A percentile compares a stretch with the other conserved stretches of the same genome.
Conservation (phyloP, 495 filamentous ascomycete species). For the Aspergillus funiculosus region DNA sequence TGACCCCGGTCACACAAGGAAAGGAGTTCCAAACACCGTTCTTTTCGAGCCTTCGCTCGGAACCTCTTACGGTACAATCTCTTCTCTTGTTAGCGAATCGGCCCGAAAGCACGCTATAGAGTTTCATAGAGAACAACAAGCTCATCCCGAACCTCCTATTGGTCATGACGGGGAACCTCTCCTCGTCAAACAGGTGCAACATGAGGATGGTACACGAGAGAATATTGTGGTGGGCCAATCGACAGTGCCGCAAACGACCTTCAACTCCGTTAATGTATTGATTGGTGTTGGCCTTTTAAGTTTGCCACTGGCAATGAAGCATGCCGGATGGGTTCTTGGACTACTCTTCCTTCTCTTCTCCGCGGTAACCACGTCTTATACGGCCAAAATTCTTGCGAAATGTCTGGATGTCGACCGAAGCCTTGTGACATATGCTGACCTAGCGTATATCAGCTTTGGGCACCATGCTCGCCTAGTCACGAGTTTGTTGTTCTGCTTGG, state of each 20-base stretch:
- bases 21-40: conserved; percentile 17
- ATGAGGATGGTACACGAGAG: conserved; percentile 78
- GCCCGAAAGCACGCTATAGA: conserved; percentile 67
- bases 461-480: conserved; percentile 70
- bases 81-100: conserved; percentile 59
- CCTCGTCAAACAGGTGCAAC: conserved; percentile 76
- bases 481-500: conserved; percentile 79
- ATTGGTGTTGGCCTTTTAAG: conserved; percentile 88
- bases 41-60: conserved; percentile 54
- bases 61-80: conserved; percentile 70
- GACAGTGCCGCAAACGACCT: conserved; percentile 89
- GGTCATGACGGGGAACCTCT: conserved; percentile 71
- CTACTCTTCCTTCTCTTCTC: conserved; percentile 66
- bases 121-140: conserved; percentile 66
- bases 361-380: conserved; percentile 74
- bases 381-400: conserved; percentile 77
- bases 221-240: conserved; percentile 83
- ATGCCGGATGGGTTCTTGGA: conserved; percentile 87
- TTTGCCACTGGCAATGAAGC: conserved; percentile 82
- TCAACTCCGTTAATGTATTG: conserved; percentile 93
- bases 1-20: conserved; percentile 19
- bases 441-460: conserved; percentile 92
- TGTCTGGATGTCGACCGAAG: conserved; percentile 83
- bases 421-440: conserved; percentile 82
- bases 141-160: conserved; percentile 35